Evolutionary conservation across 148 eudicot species (phyloP), one percentile per base, ranked within the genome.

Genomic region (Drosera capensis): DNA sequence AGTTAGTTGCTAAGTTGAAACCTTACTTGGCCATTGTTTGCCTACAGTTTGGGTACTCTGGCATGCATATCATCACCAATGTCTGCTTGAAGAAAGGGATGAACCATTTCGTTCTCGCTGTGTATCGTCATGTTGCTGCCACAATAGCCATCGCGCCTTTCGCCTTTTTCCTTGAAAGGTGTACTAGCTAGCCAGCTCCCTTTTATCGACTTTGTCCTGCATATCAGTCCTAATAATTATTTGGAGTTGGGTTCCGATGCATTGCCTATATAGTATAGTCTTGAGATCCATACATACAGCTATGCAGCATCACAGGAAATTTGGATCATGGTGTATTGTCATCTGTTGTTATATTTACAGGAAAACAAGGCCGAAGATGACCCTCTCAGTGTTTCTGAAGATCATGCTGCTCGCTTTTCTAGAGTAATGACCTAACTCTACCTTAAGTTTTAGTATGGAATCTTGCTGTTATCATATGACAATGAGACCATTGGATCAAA

Each of bases 321-420:
- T 8, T 11, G 35, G 16, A 16, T 25, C 3, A 1, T 45, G 5
- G 14, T 12, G 15, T 1, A 20, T 5, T 17, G 9, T 30, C 15
- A 9, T 23, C 1, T 13, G 11, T 25, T 51, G 9, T 14, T 34
- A 0, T 46, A 19, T n/a, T 40, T 40, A 16, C 67, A 78, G 86
- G 77, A 78, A 78, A 57, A 71, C 50, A 59, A 61, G 86, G 62
- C 80, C 86, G 9, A 78, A 78, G 65, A 71, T 78, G 80, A 78
- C 86, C 15, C 52, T 71, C 38, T 62, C 86, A 8, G 43, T 71
- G 28, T 71, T 78, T 50, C 43, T 64, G 25, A 57, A 71, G 52
- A 71, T 73, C 8, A 62, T 65, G 72, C 12, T 50, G 57, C 70
- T 78, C 14, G 86, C 60, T 35, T 53, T 78, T 14, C 58, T 78